phyloP scores from a whole-genome alignment of 1,139 yeast species.

The Meyerozyma smithsonii region DNA sequence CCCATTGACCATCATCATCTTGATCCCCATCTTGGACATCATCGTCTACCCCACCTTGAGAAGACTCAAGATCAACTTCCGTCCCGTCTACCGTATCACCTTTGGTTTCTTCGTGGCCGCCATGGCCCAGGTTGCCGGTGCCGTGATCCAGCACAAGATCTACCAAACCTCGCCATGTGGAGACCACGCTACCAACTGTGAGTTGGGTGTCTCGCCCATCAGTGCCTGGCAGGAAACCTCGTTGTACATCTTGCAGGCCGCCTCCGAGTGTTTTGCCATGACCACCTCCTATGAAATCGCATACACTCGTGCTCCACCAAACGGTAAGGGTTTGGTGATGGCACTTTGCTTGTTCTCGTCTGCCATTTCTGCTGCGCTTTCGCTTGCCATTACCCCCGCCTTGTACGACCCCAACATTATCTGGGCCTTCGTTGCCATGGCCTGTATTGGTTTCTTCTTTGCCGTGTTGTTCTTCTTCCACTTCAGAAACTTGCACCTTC shows the following conservation, averaged over 20 bases:
- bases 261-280: constrained; percentile 65
- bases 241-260: constrained; percentile 53
- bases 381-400: constrained; percentile 52
- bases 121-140: constrained; percentile 39
- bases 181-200: constrained; percentile 43
- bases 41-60: constrained; percentile 55
- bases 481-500: constrained; percentile 49
- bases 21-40: constrained; percentile 61
- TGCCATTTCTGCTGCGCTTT: constrained; percentile 58
- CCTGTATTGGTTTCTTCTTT: constrained; percentile 39
- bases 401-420: constrained; percentile 50
- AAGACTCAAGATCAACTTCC: constrained; percentile 35
- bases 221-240: constrained; percentile 53
- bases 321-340: constrained; percentile 65
- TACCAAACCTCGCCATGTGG: constrained; percentile 39
- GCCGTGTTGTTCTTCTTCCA: constrained; percentile 41
- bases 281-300: constrained; percentile 70
- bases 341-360: constrained; percentile 58
- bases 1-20: constrained; percentile 59
- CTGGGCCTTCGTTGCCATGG: constrained; percentile 52
- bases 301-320: constrained; percentile 62
- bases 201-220: constrained; percentile 36
- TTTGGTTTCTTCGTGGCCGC: constrained; percentile 35
- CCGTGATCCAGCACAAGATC: constrained; percentile 31
- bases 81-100: constrained; percentile 32